Base-by-base conservation (phyloP, 495 filamentous ascomycete species). In the Penicillium simplicissimum region DNA sequence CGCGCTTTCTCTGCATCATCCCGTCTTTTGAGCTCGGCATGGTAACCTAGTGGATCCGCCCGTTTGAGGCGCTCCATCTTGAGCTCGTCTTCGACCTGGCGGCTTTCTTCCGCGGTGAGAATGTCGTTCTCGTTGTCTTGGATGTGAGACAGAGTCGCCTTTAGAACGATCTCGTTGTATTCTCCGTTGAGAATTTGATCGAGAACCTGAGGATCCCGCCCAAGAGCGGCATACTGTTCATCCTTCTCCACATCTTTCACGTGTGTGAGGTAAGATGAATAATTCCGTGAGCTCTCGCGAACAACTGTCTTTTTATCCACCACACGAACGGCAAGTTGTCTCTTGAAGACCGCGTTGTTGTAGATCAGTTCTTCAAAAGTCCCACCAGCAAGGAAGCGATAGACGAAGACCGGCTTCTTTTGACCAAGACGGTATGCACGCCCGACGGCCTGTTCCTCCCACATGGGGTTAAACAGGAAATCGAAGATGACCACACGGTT, bases 401-500 rank as follows among this genome's bases (percentile, higher is more conserved):
- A 98, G 3, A 97, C 91, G 72, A 81, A 96, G 2, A 96, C 93
- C 1, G 82, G 80, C 64, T 96, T 97, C 17, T 71, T 74, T 67
- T 98, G 94, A 0, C 94, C 93, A 21, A 98, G 80, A 3, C 94
- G 90, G 70, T 96, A 96, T 0, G 89, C 89, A 64, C 94, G 83
- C 9, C 92, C 93, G 57, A 98, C 84, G 8, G 94, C 94, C 71
- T 98, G 94, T 58, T 93, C 86, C 68, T 97, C 94, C 72, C 86
- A 83, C 6, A 82, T 81, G 0, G 94, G 94, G 55, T 91, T 94
- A 72, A 87, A 97, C 51, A 79, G 78, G 69, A 89, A 91, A 67
- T 98, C 94, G 37, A 96, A 88, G 19, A 98, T 89, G 23, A 97
- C 80, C 10, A 96, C 90, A 8, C 94, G 85, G 71, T 96, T 98